Evolutionary conservation across 2,329 filamentous ascomycete species (phyloP), one percentile per base, ranked within the genome.

Genomic region (Verticillium nonalfalfae): DNA sequence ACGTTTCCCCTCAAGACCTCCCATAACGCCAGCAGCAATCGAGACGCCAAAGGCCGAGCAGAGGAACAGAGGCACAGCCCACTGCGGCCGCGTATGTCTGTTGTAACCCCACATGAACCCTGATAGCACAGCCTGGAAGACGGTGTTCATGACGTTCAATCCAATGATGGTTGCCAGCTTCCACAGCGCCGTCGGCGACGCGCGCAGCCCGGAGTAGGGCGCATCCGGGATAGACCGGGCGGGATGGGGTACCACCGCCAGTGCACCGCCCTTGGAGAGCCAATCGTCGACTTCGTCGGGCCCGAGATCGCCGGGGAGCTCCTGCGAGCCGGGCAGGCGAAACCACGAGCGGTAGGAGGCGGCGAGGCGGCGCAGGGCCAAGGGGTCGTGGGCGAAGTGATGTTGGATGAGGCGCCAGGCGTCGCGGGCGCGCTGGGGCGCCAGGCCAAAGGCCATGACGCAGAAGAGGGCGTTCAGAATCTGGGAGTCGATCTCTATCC

Each of bases 401-500:
- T 83, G 95, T 68, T 83, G 81, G 57, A 90, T 74, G 36, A 93
- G 79, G 70, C 86, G 92, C 72, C 88, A 95, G 11, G 91, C 75
- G 71, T 96, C 92, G 38, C 92, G 82, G 67, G 93, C 90, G 36
- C 92, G 84, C 92, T 91, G 96, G 0, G 92, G 92, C 1, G 90
- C 88, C 11, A 95, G 81, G 0, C 92, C 92, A 66, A 96, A 94
- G 1, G 88, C 91, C 1, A 91, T 94, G 7, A 96, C 87, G 74
- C 91, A 95, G 81, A 96, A 96, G 1, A 96, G 82, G 0, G 83
- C 89, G 69, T 93, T 96, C 26, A 94, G 76, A 62, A 96, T 89
- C 71, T 96, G 92, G 1, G 89, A 90, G 72, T 93, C 90, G 68
- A 86, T 88, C 74, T 97, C 92, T 66, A 97, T 85, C 92, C 93